Evolutionary conservation across 805 yeast genomes (phyloP).

Genomic region (Ogataea polymorpha): DNA sequence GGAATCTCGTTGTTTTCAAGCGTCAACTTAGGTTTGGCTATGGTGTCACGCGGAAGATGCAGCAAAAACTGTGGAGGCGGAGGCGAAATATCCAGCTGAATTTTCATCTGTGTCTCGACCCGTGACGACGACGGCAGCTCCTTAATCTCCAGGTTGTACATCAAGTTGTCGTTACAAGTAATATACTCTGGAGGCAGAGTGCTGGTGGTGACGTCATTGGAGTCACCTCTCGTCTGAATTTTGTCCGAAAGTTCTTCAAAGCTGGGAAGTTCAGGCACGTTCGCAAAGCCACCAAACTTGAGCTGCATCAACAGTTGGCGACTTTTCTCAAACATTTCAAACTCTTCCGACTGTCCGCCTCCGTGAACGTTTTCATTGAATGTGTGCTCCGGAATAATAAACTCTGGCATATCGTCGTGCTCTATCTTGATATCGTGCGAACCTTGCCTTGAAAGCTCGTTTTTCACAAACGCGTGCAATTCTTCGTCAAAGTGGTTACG

Average conservation of each 20-base stretch:
- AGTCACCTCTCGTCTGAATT: conserved; percentile 14
- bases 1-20: conserved; percentile 48
- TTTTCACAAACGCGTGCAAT: conserved; percentile 1
- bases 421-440: conserved; percentile 16
- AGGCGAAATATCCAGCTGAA: conserved; percentile 65
- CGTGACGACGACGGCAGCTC: conserved; percentile 80
- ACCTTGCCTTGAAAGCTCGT: conserved; percentile 1
- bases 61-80: conserved; percentile 71
- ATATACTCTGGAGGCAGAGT: conserved; percentile 31
- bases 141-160: conserved; percentile 49
- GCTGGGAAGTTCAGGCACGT: conserved; percentile 4
- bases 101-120: conserved; percentile 93
- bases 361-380: conserved; percentile 4
- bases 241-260: conserved; percentile 10
- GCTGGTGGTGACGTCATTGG: conserved; percentile 27
- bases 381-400: conserved; percentile 10
- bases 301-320: conserved; percentile 49
- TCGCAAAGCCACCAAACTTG: conserved; percentile 44
- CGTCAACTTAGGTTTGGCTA: conserved; percentile 82
- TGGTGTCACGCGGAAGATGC: conserved; percentile 82
- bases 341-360: conserved; percentile 22
- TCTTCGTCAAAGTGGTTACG: conserved; percentile 8
- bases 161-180: conserved; percentile 20
- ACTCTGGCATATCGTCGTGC: conserved; percentile 5
- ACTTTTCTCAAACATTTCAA: conserved; percentile 39